Percentiles rank a stretch among this genome's conserved stretches.
Evolutionary conservation across 2,329 filamentous ascomycete species (phyloP).

Genomic region (Colletotrichum paranaense): DNA sequence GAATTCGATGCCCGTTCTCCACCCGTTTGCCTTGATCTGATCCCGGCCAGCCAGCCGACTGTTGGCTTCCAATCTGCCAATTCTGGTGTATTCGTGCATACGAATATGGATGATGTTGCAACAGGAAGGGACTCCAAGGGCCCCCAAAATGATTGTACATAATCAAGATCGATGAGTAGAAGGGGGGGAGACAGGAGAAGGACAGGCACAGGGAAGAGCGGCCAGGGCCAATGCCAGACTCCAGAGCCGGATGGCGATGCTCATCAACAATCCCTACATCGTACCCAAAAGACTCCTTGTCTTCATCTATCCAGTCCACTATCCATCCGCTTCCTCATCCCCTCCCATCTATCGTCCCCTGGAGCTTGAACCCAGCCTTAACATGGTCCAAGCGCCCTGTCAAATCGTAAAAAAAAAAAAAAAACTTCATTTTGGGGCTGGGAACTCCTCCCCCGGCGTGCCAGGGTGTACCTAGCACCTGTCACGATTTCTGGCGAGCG

Average conservation of each 20-base stretch:
- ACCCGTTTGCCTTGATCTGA: constrained; percentile 33
- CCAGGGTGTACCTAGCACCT: constrained; percentile 29
- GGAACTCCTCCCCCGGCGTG: constrained; percentile 4
- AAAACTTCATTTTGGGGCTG: constrained; percentile 15
- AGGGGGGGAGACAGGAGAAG: not conserved
- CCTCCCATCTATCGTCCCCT: constrained; percentile 8
- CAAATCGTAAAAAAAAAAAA: constrained; percentile 33
- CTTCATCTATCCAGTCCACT: not conserved
- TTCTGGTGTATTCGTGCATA: not conserved
- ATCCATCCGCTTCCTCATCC: not conserved
- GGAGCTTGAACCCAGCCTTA: constrained; percentile 31
- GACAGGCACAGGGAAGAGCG: not conserved
- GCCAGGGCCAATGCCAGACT: not conserved
- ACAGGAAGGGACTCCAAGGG: not conserved
- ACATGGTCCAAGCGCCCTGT: constrained; percentile 36
- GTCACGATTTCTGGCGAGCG: constrained; percentile 31
- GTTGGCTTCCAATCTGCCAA: constrained; percentile 14
- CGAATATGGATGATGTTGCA: too few relatives aligned
- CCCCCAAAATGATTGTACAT: not conserved
- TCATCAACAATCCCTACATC: constrained; percentile 7
- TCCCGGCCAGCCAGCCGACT: constrained; percentile 10
- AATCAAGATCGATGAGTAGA: not conserved
- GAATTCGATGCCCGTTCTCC: constrained; percentile 22
- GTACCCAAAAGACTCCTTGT: not conserved
- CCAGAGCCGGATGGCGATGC: constrained; percentile 1